Conservation (phyloP, 2,329 filamentous ascomycete genomes). For the Hypocreales sp. region DNA sequence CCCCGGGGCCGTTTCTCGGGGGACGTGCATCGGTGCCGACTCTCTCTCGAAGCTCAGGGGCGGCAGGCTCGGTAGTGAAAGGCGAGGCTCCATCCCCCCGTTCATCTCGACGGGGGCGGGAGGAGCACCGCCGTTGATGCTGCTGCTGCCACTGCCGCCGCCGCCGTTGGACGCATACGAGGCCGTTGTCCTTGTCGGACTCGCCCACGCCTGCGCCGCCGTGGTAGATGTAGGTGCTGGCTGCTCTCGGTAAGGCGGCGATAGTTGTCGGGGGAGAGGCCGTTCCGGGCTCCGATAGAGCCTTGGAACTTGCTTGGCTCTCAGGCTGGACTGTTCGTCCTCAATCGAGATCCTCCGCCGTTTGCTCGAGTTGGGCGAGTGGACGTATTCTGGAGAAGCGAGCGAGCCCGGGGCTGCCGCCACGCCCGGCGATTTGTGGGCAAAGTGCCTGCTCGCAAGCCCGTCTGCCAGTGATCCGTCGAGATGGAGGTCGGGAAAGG, state of each 20-base stretch:
- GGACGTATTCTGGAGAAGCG: slow-evolving; percentile 30
- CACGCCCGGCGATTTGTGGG: slow-evolving; percentile 1
- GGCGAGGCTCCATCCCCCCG: slow-evolving; percentile 19
- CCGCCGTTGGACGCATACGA: background rate
- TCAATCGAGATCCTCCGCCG: slow-evolving; percentile 29
- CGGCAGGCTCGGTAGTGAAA: slow-evolving; percentile 25
- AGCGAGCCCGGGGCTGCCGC: slow-evolving; percentile 1
- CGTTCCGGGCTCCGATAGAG: slow-evolving; percentile 23
- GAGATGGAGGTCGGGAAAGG: slow-evolving; percentile 27
- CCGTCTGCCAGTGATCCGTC: slow-evolving; percentile 4
- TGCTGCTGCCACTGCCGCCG: too few species aligned
- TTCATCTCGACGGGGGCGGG: slow-evolving; percentile 16
- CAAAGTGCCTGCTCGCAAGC: background rate
- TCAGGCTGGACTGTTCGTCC: slow-evolving; percentile 20
- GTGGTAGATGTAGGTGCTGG: slow-evolving; percentile 5
- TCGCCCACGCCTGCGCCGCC: slow-evolving; percentile 19
- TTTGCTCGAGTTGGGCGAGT: slow-evolving; percentile 33
- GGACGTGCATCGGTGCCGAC: slow-evolving; percentile 13
- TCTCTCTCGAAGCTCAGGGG: slow-evolving; percentile 21
- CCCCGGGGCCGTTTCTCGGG: slow-evolving; percentile 9
- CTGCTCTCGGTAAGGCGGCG: slow-evolving; percentile 17
- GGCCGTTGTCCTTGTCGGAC: slow-evolving; percentile 6
- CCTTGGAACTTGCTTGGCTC: slow-evolving; percentile 29
- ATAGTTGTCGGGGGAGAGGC: slow-evolving; percentile 16
- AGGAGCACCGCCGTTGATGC: too few species aligned